Evolutionary conservation across 495 filamentous ascomycete genomes (phyloP), one percentile per base, ranked within the genome.

Genomic region (Aspergillus panamensis): DNA sequence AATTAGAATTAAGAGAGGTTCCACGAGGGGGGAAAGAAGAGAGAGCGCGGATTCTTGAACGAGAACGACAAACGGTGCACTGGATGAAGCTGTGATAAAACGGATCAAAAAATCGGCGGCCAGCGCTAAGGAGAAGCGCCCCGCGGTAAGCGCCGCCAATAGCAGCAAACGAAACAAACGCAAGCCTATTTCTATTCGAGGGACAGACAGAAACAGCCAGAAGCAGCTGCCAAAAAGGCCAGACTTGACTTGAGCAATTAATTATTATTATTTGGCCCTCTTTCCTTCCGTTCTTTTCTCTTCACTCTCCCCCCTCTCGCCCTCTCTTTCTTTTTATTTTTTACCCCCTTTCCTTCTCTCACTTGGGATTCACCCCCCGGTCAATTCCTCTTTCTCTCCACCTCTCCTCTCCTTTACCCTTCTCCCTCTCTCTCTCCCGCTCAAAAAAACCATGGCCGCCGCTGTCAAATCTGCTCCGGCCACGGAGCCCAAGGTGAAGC

Each of bases 401-500:
- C 45, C 31, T 59, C 35, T 62, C 49, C 5, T 54, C 60, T 62
- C 55, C 53, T 43, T 19, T 29, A 42, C 35, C 55, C 51, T 30
- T n/a, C 37, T 58, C 58, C 25, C 31, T 44, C 42, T 35, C 29
- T 43, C 45, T 49, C 32, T 56, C 21, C 32, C 55, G 32, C 20
- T 32, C 5, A 25, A 25, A 25, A 25, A 14, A 50, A 68, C 59
- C 66, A 74, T 77, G 72, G 66, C 77, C 56, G 64, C 69, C 48
- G 62, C 73, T 42, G 63, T 71, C 49, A 55, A 74, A 17, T 65
- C 76, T 42, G 66, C 74, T 47, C 66, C 71, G 57, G 72, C 75
- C 49, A 75, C 73, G 37, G 77, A 81, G 70, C 68, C 69, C 60
- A 78, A 76, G 68, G 69, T 68, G 61, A 74, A 71, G 68, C 73